Percentiles rank a stretch among this genome's conserved stretches.
These are phyloP conservation scores for Mycena indigotica DNA, from an alignment of 768 basidiomycete genomes.

Conservation along the genomic window DNA sequence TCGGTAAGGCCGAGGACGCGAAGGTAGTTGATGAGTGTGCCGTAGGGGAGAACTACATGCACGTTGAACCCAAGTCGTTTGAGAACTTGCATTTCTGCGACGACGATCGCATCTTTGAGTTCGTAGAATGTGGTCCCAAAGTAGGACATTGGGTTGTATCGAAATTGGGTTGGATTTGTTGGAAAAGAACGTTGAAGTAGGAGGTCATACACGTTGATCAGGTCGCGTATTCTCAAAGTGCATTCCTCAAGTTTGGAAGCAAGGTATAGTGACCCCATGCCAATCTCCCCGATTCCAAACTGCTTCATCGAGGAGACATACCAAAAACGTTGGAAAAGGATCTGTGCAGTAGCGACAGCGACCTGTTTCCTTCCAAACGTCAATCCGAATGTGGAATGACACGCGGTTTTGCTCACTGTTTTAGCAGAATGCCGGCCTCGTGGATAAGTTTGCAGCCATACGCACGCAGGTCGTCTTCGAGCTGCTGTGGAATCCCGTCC, in stretches of 20 bases:
- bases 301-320: slow-evolving; percentile 93
- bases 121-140: slow-evolving; percentile 90
- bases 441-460: slow-evolving; percentile 95
- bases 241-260: slow-evolving; percentile 93
- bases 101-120: slow-evolving; percentile 89
- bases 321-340: slow-evolving; percentile 96
- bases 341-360: slow-evolving; percentile 94
- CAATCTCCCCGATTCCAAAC: slow-evolving; percentile 88
- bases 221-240: slow-evolving; percentile 86
- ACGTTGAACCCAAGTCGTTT: slow-evolving; percentile 96
- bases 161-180: slow-evolving; percentile 47
- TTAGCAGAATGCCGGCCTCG: slow-evolving; percentile 88
- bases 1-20: slow-evolving; percentile 83
- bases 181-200: slow-evolving; percentile 76
- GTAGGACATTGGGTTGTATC: slow-evolving; percentile 86
- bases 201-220: slow-evolving; percentile 92
- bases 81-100: slow-evolving; percentile 96
- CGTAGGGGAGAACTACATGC: slow-evolving; percentile 90
- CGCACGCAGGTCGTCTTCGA: slow-evolving; percentile 88
- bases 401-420: slow-evolving; percentile 61
- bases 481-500: slow-evolving; percentile 77
- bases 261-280: slow-evolving; percentile 86
- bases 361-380: slow-evolving; percentile 77
- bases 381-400: slow-evolving; percentile 8
- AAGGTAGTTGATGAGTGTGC: slow-evolving; percentile 92